Evolutionary conservation across 2,329 filamentous ascomycete genomes (phyloP).

Genomic region (Aspergillus ustus): DNA sequence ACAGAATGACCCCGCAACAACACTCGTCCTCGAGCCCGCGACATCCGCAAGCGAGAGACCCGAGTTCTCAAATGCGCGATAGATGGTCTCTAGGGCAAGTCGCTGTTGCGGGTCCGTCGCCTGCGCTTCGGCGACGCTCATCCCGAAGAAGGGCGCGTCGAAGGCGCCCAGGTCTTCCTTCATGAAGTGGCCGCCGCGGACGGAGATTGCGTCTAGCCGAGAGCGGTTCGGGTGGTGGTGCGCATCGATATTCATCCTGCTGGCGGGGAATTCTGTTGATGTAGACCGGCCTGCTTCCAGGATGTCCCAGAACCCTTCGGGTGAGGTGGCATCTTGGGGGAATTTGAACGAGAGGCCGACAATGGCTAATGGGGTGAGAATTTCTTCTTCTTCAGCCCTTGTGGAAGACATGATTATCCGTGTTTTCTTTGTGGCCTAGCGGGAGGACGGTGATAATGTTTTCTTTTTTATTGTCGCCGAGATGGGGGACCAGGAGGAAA

Average conservation of each 20-base stretch:
- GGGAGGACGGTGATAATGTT: not conserved
- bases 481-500: not conserved
- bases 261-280: constrained; percentile 27
- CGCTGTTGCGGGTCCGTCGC: constrained; percentile 21
- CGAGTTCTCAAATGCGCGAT: constrained; percentile 31
- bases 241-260: constrained; percentile 31
- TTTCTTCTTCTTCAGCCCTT: not conserved
- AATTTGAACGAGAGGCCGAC: constrained; percentile 28
- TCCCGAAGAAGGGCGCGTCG: constrained; percentile 39
- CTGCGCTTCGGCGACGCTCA: constrained; percentile 33
- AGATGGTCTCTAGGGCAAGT: constrained; percentile 34
- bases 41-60: constrained; percentile 16
- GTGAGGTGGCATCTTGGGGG: constrained; percentile 24
- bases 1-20: constrained; percentile 37
- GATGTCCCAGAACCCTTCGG: constrained; percentile 30
- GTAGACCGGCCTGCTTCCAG: constrained; percentile 25
- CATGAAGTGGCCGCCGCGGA: constrained; percentile 27
- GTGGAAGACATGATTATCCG: not conserved
- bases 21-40: constrained; percentile 29
- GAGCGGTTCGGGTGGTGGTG: constrained; percentile 26
- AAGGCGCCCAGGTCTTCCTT: constrained; percentile 33
- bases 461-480: not conserved
- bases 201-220: not conserved
- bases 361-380: constrained; percentile 25
- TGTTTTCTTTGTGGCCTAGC: not conserved